These are phyloP conservation scores for Paracoccidioides lutzii DNA, from an alignment of 2,329 filamentous ascomycete species.

Conservation along the genomic window DNA sequence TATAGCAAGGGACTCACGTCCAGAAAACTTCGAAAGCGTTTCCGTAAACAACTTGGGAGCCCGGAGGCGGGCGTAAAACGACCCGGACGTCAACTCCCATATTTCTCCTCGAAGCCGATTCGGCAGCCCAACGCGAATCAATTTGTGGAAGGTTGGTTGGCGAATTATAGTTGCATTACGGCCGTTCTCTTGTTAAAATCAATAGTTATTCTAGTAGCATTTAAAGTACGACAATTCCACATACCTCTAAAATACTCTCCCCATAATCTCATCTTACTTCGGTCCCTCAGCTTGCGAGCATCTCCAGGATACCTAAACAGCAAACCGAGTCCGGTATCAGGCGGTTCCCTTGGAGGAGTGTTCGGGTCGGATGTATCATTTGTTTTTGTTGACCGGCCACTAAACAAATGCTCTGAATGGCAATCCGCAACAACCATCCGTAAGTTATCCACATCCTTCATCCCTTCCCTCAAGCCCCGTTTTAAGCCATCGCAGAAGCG, in stretches of 20 bases:
- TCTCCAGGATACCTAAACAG: conserved; percentile 92
- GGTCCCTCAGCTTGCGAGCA: conserved; percentile 79
- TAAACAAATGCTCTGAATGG: conserved; percentile 74
- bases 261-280: conserved; percentile 96
- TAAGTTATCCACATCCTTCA: conserved; percentile 77
- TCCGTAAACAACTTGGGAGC: conserved; percentile 73
- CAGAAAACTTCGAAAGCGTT: conserved; percentile 69
- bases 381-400: conserved; percentile 23
- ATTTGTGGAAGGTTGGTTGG: conserved; percentile 93
- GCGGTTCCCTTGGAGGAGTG: conserved; percentile 40
- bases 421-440: conserved; percentile 69
- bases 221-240: not conserved
- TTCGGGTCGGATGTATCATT: conserved; percentile 42
- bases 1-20: conserved; percentile 82
- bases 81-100: conserved; percentile 90
- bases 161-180: conserved; percentile 83
- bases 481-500: conserved; percentile 94
- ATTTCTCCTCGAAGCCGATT: conserved; percentile 88
- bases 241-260: conserved; percentile 70
- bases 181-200: conserved; percentile 56
- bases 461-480: conserved; percentile 70
- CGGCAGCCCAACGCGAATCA: conserved; percentile 87
- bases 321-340: conserved; percentile 90
- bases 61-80: conserved; percentile 75
- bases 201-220: conserved; percentile 7